Percentiles rank a stretch among this genome's conserved stretches.
phyloP scores from a whole-genome alignment of 768 basidiomycete genomes.

The Scleroderma bovista region DNA sequence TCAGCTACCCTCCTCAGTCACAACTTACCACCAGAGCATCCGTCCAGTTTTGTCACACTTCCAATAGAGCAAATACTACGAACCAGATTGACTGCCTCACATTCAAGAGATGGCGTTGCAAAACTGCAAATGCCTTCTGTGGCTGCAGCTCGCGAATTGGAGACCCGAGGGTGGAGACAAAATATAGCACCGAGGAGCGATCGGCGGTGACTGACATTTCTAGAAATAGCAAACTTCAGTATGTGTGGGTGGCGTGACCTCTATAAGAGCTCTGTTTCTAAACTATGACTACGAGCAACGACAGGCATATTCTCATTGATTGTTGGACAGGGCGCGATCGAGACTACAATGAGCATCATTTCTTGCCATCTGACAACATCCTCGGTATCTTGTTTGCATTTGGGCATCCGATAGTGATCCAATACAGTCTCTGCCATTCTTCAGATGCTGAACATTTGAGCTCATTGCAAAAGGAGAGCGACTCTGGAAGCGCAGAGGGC shows the following conservation, averaged over 20 bases:
- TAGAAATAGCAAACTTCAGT: not conserved
- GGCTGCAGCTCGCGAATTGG: not conserved
- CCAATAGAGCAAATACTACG: constrained; percentile 1
- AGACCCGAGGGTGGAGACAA: constrained; percentile 2
- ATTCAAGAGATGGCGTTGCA: not conserved
- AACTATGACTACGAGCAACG: not conserved
- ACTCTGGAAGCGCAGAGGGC: no score
- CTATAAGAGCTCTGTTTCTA: not conserved
- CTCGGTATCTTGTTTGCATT: no score
- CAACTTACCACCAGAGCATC: not conserved
- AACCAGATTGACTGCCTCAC: not conserved
- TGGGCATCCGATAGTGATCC: no score
- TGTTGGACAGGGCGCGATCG: not conserved
- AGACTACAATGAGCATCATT: not conserved
- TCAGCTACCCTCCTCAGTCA: not conserved
- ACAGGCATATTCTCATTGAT: not conserved
- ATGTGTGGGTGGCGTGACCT: constrained; percentile 2
- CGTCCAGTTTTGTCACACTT: not conserved
- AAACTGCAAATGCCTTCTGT: constrained; percentile 2
- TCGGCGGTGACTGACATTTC: constrained; percentile 2
- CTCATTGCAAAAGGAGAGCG: no score
- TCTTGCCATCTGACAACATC: no score
- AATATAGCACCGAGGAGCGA: not conserved
- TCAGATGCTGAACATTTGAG: no score
- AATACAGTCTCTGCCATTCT: no score